These are phyloP conservation scores for Mycosarcoma mackinlayi DNA, from an alignment of 1,284 basidiomycete species.

Conservation along the genomic window DNA sequence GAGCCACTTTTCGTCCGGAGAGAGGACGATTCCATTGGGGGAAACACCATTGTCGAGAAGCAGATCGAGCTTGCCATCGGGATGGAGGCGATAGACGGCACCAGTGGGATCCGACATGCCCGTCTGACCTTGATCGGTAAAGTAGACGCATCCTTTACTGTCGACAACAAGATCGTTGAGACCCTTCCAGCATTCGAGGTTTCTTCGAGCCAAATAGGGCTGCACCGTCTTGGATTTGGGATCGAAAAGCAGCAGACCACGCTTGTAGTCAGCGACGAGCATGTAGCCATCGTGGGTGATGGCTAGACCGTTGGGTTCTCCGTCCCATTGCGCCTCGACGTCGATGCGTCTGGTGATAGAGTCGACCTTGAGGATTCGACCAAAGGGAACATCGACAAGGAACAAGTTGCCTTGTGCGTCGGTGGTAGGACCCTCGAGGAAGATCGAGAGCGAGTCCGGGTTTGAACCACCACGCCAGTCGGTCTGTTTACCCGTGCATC, in stretches of 20 bases:
- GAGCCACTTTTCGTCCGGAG: conserved; percentile 7
- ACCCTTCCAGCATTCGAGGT: conserved; percentile 7
- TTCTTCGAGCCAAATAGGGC: conserved; percentile 2
- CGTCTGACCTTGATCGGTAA: conserved; percentile 11
- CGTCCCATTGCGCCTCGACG: conserved; percentile 11
- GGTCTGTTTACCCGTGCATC: conserved; percentile 3
- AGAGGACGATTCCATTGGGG: conserved; percentile 8
- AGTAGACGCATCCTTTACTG: conserved; percentile 4
- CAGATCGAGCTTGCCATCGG: conserved; percentile 4
- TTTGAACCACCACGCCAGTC: conserved; percentile 11
- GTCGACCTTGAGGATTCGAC: conserved; percentile 13
- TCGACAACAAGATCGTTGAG: conserved; percentile 7
- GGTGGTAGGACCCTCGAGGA: conserved; percentile 9
- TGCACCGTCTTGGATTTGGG: neutral
- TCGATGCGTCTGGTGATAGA: conserved; percentile 9
- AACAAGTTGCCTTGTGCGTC: conserved; percentile 8
- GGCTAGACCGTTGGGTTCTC: conserved; percentile 10
- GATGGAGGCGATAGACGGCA: conserved; percentile 4
- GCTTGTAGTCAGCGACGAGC: conserved; percentile 11
- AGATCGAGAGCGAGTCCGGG: conserved; percentile 4
- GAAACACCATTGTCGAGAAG: conserved; percentile 5
- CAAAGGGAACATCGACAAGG: conserved; percentile 9
- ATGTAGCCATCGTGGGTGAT: conserved; percentile 11
- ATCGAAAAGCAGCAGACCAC: conserved; percentile 7
- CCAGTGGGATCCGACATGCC: conserved; percentile 7